These are phyloP conservation scores for Immersiella caudata DNA, from an alignment of 495 filamentous ascomycete genomes.

Conservation along the genomic window DNA sequence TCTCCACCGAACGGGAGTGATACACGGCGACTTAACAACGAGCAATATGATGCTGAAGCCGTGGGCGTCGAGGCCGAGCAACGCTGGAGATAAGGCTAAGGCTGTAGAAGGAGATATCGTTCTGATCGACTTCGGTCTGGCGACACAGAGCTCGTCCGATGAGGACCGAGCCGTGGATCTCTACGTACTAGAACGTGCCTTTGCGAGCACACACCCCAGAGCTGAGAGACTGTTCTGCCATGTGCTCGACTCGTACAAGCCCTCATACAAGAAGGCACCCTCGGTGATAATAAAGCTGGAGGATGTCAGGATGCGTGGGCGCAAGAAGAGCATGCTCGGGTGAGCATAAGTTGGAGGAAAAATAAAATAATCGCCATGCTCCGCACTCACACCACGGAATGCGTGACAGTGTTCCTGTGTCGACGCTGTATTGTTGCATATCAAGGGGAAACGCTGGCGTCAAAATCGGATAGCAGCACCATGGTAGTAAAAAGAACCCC, in stretches of 20 bases:
- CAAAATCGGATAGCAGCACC: conserved; percentile 8
- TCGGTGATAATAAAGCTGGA: conserved; percentile 70
- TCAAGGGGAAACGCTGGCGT: not conserved
- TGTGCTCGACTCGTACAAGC: conserved; percentile 58
- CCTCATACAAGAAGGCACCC: conserved; percentile 53
- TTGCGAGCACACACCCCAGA: conserved; percentile 89
- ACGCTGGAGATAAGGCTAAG: conserved; percentile 28
- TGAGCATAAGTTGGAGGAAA: conserved; percentile 34
- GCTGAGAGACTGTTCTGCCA: conserved; percentile 75
- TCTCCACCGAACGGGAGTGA: conserved; percentile 78
- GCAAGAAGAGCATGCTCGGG: conserved; percentile 97
- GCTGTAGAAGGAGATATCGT: conserved; percentile 73
- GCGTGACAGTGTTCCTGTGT: not conserved
- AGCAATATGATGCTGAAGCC: conserved; percentile 90
- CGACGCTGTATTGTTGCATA: not conserved
- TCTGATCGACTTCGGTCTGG: conserved; percentile 94
- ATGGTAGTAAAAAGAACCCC: conserved; percentile 5
- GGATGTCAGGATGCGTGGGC: conserved; percentile 92
- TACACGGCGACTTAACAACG: conserved; percentile 96
- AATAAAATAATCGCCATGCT: not conserved
- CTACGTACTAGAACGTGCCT: conserved; percentile 96
- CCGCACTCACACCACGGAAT: not conserved
- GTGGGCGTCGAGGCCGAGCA: conserved; percentile 19
- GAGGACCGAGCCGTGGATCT: conserved; percentile 96
- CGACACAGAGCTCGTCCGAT: conserved; percentile 76